Evolutionary conservation across 2,329 filamentous ascomycete genomes (phyloP).

Genomic region (Fusarium luffae): DNA sequence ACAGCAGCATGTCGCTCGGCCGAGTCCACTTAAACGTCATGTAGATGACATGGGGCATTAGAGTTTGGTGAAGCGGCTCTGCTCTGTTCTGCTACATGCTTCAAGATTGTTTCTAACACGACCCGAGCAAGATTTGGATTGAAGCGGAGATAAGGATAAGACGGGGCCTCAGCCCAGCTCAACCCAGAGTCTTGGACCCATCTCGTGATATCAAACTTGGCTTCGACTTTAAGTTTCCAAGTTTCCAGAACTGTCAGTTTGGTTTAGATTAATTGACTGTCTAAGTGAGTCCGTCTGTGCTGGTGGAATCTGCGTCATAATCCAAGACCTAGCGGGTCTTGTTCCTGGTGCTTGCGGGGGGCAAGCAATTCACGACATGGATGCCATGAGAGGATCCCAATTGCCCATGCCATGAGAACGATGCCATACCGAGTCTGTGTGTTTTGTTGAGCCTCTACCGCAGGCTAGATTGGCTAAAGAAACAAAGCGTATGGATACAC

Average conservation of each 20-base stretch:
- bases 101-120: not conserved
- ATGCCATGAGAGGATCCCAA: conserved; percentile 22
- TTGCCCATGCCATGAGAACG: conserved; percentile 5
- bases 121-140: not conserved
- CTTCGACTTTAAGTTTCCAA: conserved; percentile 6
- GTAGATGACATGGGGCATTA: conserved; percentile 24
- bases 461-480: not conserved
- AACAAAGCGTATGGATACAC: not conserved
- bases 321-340: conserved; percentile 24
- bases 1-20: conserved; percentile 13
- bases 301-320: conserved; percentile 39
- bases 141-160: not conserved
- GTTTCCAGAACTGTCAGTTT: conserved; percentile 5
- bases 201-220: conserved; percentile 1
- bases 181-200: not conserved
- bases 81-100: conserved; percentile 7
- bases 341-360: conserved; percentile 22
- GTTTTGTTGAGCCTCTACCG: conserved; percentile 20
- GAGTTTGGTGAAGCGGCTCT: conserved; percentile 37
- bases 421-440: conserved; percentile 2
- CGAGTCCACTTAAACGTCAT: conserved; percentile 36
- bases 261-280: conserved; percentile 3
- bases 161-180: not conserved
- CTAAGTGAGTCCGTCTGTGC: not conserved
- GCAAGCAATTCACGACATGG: conserved; percentile 23